Percentiles rank a stretch among this genome's conserved stretches.
These are phyloP conservation scores for Linanthus parryae DNA, from an alignment of 148 eudicot species.

Conservation along the genomic window DNA sequence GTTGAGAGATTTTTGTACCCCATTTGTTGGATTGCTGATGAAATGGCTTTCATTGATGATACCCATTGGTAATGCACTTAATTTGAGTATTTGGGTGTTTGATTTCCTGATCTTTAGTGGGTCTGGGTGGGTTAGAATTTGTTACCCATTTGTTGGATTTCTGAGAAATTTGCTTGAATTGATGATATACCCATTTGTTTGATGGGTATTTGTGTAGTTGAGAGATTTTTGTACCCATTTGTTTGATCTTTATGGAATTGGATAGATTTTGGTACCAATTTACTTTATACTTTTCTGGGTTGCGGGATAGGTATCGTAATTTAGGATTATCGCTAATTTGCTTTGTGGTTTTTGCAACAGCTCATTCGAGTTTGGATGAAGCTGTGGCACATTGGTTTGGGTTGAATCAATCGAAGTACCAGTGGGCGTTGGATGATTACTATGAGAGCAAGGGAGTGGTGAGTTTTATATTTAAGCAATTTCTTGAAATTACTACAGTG, in stretches of 20 bases:
- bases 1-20: not conserved
- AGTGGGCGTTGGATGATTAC: slow-evolving; percentile 97
- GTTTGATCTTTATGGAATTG: too few relatives aligned
- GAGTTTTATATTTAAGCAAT: slow-evolving; percentile 6
- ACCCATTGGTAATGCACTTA: not conserved
- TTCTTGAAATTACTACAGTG: not conserved
- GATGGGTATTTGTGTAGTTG: too few relatives aligned
- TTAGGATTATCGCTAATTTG: not conserved
- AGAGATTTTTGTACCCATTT: too few relatives aligned
- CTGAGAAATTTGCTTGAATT: not conserved
- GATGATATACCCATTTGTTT: too few relatives aligned
- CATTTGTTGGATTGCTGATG: too few relatives aligned
- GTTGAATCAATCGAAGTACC: slow-evolving; percentile 89
- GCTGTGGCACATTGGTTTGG: slow-evolving; percentile 91
- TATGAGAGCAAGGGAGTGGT: slow-evolving; percentile 72
- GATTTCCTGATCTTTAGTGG: not conserved
- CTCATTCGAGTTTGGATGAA: slow-evolving; percentile 89
- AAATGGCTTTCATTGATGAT: too few relatives aligned
- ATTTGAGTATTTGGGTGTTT: too few relatives aligned
- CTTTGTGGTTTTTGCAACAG: slow-evolving; percentile 20
- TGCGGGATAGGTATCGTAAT: not conserved
- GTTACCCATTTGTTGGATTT: not conserved
- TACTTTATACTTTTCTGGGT: not conserved
- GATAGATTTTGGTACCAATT: too few relatives aligned
- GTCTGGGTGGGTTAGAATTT: slow-evolving; percentile 3